Percentiles rank a stretch among this genome's conserved stretches.
Conservation (phyloP, 2,329 filamentous ascomycete species). For the Leptoxyphium fumago region DNA sequence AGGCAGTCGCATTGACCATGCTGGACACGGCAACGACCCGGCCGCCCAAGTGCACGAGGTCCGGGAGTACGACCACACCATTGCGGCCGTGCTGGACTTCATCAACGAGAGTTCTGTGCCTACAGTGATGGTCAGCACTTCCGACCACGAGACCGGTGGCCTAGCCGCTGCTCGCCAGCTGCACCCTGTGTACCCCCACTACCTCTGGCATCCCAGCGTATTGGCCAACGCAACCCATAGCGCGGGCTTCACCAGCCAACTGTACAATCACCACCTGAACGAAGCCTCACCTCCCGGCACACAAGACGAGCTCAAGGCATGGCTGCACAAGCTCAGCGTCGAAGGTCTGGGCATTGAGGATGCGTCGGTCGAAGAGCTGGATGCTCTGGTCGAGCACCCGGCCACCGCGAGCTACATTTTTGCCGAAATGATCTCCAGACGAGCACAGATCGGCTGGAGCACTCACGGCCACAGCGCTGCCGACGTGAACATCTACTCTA, state of each 20-base stretch:
- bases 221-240: constrained; percentile 67
- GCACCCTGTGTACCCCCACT: constrained; percentile 47
- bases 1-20: constrained; percentile 89
- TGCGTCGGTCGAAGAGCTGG: constrained; percentile 55
- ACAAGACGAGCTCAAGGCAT: constrained; percentile 39
- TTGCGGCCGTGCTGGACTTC: constrained; percentile 72
- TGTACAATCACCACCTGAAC: constrained; percentile 19
- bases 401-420: constrained; percentile 47
- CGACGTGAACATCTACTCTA: constrained; percentile 93
- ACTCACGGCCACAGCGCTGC: constrained; percentile 81
- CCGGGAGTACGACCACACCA: constrained; percentile 82
- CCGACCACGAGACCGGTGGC: constrained; percentile 92
- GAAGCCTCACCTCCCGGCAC: constrained; percentile 7
- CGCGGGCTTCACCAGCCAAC: constrained; percentile 24
- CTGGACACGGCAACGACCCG: constrained; percentile 50
- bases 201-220: constrained; percentile 68
- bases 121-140: constrained; percentile 74
- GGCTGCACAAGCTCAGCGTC: constrained; percentile 55
- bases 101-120: constrained; percentile 58
- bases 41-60: constrained; percentile 60
- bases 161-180: constrained; percentile 65
- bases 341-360: constrained; percentile 65
- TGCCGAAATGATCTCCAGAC: constrained; percentile 71
- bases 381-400: constrained; percentile 45
- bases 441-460: constrained; percentile 83